A percentile compares a stretch with the other conserved stretches of the same genome.
Conservation (phyloP, 2,329 filamentous ascomycete genomes). For the Domatiomyces globalis region DNA sequence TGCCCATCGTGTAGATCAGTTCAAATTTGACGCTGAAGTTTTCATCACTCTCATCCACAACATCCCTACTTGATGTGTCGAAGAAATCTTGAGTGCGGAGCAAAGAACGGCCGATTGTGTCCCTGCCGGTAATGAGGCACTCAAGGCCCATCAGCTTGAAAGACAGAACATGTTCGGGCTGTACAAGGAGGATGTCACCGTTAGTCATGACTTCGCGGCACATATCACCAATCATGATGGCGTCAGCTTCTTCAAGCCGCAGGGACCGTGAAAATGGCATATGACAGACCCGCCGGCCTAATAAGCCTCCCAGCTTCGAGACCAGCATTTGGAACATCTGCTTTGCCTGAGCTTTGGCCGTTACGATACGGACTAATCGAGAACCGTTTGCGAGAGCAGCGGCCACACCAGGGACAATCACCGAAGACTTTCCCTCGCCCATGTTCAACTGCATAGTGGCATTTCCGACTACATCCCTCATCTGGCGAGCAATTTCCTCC, state of each 20-base stretch:
- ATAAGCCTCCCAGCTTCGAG: conserved; percentile 30
- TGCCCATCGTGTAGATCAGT: conserved; percentile 48
- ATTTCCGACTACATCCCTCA: conserved; percentile 37
- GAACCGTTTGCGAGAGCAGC: conserved; percentile 37
- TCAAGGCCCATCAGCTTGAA: conserved; percentile 50
- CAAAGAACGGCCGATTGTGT: conserved; percentile 23
- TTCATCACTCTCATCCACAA: conserved; percentile 53
- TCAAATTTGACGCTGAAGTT: conserved; percentile 48
- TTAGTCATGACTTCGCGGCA: conserved; percentile 34
- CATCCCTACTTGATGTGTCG: conserved; percentile 34
- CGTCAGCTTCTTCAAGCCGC: conserved; percentile 21
- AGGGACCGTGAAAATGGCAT: conserved; percentile 34
- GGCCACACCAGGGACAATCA: conserved; percentile 53
- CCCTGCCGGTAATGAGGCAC: conserved; percentile 23
- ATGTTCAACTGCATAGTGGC: conserved; percentile 54
- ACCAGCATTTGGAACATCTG: conserved; percentile 47
- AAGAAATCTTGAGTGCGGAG: conserved; percentile 34
- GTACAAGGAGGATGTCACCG: conserved; percentile 45
- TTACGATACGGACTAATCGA: conserved; percentile 42
- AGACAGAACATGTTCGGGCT: conserved; percentile 51
- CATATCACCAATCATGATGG: conserved; percentile 25
- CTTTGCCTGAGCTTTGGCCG: conserved; percentile 45
- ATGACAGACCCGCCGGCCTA: conserved; percentile 32
- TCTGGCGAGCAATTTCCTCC: conserved; percentile 41
- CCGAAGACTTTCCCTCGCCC: conserved; percentile 56